Percentiles rank a stretch among this genome's conserved stretches.
Evolutionary conservation across 371 early-diverging fungal genomes (phyloP).

Genomic region (Lichtheimia ornata): DNA sequence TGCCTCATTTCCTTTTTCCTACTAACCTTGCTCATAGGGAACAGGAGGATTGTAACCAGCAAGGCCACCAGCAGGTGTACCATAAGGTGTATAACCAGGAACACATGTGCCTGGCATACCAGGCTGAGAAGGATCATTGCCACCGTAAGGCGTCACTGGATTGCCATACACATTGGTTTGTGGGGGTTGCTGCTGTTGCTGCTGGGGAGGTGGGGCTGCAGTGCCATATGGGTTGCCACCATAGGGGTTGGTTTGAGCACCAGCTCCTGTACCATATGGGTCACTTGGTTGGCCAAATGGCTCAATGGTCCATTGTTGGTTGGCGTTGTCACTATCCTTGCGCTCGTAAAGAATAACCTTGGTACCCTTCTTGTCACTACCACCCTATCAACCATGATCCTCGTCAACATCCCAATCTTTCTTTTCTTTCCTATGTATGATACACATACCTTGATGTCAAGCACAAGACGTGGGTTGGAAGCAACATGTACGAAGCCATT

Average conservation of each 20-base stretch:
- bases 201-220: slow-evolving; percentile 3
- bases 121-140: not conserved
- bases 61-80: slow-evolving; percentile 17
- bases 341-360: slow-evolving; percentile 41
- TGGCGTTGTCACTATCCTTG: slow-evolving; percentile 34
- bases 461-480: slow-evolving; percentile 40
- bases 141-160: slow-evolving; percentile 5
- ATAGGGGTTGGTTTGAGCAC: slow-evolving; percentile 2
- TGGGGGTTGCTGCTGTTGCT: not conserved
- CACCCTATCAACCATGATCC: slow-evolving; percentile 24
- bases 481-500: slow-evolving; percentile 40
- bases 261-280: slow-evolving; percentile 10
- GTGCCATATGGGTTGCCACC: not conserved
- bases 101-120: no score
- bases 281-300: slow-evolving; percentile 18
- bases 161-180: not conserved
- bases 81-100: no score
- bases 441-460: slow-evolving; percentile 28
- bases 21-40: slow-evolving; percentile 24
- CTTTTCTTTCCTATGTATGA: no score
- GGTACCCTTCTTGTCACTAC: slow-evolving; percentile 34
- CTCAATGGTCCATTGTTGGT: slow-evolving; percentile 44
- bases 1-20: not conserved
- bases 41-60: slow-evolving; percentile 30
- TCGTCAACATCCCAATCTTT: not conserved